A percentile compares a stretch with the other conserved stretches of the same genome.
Evolutionary conservation across 495 filamentous ascomycete genomes (phyloP).

Genomic region (Hypoxylon perforatum): DNA sequence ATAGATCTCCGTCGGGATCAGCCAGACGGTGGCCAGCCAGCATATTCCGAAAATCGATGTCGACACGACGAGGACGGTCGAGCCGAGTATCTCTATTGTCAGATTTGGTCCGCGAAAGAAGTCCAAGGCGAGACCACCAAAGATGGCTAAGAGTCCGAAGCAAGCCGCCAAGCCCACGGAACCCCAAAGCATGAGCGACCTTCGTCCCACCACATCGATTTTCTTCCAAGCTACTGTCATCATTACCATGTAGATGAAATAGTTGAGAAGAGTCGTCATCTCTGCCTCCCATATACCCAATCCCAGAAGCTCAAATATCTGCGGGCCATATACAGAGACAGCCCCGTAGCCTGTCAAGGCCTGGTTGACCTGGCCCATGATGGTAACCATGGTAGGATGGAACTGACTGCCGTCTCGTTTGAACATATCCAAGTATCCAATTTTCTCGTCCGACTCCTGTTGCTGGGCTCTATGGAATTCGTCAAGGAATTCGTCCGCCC

Average conservation of each 20-base stretch:
- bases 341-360: conserved; percentile 66
- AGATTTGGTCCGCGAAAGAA: conserved; percentile 48
- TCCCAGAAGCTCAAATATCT: conserved; percentile 68
- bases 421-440: conserved; percentile 63
- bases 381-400: conserved; percentile 64
- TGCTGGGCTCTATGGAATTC: conserved; percentile 58
- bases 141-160: conserved; percentile 59
- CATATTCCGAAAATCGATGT: conserved; percentile 68
- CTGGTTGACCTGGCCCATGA: conserved; percentile 70
- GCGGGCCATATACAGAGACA: conserved; percentile 68
- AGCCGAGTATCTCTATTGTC: conserved; percentile 58
- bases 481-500: conserved; percentile 56
- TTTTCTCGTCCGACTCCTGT: conserved; percentile 53
- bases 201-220: conserved; percentile 64
- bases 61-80: conserved; percentile 58
- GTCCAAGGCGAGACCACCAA: conserved; percentile 47
- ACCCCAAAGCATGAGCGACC: conserved; percentile 62
- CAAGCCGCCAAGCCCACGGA: conserved; percentile 55
- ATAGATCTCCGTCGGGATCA: conserved; percentile 70
- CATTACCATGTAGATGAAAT: conserved; percentile 64
- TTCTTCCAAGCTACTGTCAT: conserved; percentile 65
- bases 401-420: conserved; percentile 55
- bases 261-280: conserved; percentile 64
- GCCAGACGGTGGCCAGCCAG: conserved; percentile 66
- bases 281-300: conserved; percentile 57